These are phyloP conservation scores for Xylariales sp. DNA, from an alignment of 2,329 filamentous ascomycete genomes.

Conservation along the genomic window DNA sequence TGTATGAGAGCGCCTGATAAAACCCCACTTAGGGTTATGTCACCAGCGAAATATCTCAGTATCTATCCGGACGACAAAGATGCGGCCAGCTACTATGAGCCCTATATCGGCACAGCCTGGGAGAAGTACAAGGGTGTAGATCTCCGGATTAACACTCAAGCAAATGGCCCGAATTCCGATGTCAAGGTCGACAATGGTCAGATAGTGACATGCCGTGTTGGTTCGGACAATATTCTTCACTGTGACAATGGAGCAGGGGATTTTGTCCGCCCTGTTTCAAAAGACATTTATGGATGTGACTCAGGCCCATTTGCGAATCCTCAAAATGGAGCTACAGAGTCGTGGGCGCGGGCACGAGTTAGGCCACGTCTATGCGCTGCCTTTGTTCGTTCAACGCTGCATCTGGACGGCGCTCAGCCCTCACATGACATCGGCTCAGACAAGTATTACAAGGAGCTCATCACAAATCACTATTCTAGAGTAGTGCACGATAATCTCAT, in stretches of 20 bases:
- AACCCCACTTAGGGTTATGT: slow-evolving; percentile 56
- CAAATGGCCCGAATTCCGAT: slow-evolving; percentile 30
- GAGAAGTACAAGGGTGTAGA: slow-evolving; percentile 50
- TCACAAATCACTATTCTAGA: slow-evolving; percentile 65
- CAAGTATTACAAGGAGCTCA: slow-evolving; percentile 56
- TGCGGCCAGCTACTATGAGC: slow-evolving; percentile 54
- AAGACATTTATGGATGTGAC: slow-evolving; percentile 62
- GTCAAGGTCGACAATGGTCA: slow-evolving; percentile 27
- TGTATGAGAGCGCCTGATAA: slow-evolving; percentile 49
- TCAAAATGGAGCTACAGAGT: slow-evolving; percentile 46
- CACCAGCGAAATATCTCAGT: slow-evolving; percentile 54
- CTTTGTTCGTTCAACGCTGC: slow-evolving; percentile 58
- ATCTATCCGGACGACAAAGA: slow-evolving; percentile 30
- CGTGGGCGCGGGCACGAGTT: slow-evolving; percentile 52
- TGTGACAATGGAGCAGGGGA: slow-evolving; percentile 54
- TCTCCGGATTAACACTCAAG: slow-evolving; percentile 57
- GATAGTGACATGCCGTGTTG: slow-evolving; percentile 53
- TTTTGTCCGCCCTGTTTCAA: slow-evolving; percentile 55
- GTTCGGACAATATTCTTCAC: slow-evolving; percentile 46
- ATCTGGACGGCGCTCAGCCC: slow-evolving; percentile 58
- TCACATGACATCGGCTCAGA: slow-evolving; percentile 43
- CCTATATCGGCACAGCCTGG: slow-evolving; percentile 59
- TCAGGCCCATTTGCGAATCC: slow-evolving; percentile 55
- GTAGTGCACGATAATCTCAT: slow-evolving; percentile 68
- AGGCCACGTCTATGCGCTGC: slow-evolving; percentile 60